phyloP scores from a whole-genome alignment of 2,329 filamentous ascomycete species.

The Lachnellula hyalina region DNA sequence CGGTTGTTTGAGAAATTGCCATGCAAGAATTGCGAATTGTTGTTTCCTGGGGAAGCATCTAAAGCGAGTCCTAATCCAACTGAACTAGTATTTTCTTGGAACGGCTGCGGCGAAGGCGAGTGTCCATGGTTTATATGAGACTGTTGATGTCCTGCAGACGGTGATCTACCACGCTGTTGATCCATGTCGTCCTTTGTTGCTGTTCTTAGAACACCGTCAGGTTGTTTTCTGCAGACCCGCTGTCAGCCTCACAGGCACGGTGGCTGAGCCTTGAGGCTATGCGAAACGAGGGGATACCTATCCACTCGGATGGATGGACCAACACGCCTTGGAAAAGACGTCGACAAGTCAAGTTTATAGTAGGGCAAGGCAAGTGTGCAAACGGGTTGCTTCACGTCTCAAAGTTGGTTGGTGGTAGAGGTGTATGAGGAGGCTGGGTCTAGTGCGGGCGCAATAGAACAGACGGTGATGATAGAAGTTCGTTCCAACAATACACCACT shows the following conservation, averaged over 20 bases:
- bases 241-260: conserved; percentile 25
- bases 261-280: conserved; percentile 31
- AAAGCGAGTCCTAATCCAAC: conserved; percentile 52
- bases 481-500: not conserved
- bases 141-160: conserved; percentile 50
- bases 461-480: not conserved
- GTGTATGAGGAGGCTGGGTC: not conserved
- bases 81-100: conserved; percentile 44
- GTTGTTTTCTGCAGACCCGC: conserved; percentile 16
- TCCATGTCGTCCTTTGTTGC: conserved; percentile 40
- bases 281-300: conserved; percentile 19
- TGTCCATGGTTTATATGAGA: conserved; percentile 64
- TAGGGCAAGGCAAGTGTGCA: not conserved
- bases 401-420: not conserved
- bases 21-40: conserved; percentile 41
- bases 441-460: not conserved
- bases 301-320: conserved; percentile 12
- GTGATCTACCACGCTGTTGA: conserved; percentile 57
- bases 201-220: conserved; percentile 30
- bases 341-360: not conserved
- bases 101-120: conserved; percentile 54
- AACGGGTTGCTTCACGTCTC: not conserved
- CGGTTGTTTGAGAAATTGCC: conserved; percentile 33
- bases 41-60: conserved; percentile 40
- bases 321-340: not conserved